Conservation (phyloP, 2,329 filamentous ascomycete genomes). For the Phialocephala sp. region DNA sequence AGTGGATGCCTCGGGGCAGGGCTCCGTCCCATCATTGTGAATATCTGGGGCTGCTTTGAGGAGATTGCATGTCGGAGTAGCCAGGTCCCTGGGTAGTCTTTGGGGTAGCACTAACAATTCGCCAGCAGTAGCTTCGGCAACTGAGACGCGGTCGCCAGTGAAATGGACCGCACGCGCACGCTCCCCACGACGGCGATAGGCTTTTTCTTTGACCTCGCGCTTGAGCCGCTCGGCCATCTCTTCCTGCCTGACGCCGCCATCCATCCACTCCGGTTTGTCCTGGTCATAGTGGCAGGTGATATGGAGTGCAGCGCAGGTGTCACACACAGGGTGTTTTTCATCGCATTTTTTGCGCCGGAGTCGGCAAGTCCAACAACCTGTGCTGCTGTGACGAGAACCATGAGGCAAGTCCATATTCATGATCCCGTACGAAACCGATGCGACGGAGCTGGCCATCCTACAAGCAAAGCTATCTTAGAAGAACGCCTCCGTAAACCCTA, state of each 20-base stretch:
- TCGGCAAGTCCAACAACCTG: conserved; percentile 50
- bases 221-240: conserved; percentile 60
- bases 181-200: conserved; percentile 52
- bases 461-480: too few relatives aligned
- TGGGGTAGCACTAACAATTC: neutral
- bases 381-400: neutral
- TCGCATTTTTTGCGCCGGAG: conserved; percentile 68
- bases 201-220: conserved; percentile 60
- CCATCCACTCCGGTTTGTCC: conserved; percentile 42
- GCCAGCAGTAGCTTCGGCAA: neutral
- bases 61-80: neutral
- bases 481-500: too few relatives aligned
- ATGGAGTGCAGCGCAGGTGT: conserved; percentile 55
- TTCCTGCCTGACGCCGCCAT: conserved; percentile 47
- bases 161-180: too few relatives aligned
- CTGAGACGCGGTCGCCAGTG: neutral
- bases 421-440: neutral
- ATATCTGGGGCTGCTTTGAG: neutral
- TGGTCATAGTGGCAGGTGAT: conserved; percentile 61
- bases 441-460: too few relatives aligned
- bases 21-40: neutral
- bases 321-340: conserved; percentile 57
- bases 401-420: conserved; percentile 4
- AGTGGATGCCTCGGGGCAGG: neutral
- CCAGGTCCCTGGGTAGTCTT: neutral